Conservation (phyloP, 1,139 yeast genomes). For the Sugiyamaella novakii region DNA sequence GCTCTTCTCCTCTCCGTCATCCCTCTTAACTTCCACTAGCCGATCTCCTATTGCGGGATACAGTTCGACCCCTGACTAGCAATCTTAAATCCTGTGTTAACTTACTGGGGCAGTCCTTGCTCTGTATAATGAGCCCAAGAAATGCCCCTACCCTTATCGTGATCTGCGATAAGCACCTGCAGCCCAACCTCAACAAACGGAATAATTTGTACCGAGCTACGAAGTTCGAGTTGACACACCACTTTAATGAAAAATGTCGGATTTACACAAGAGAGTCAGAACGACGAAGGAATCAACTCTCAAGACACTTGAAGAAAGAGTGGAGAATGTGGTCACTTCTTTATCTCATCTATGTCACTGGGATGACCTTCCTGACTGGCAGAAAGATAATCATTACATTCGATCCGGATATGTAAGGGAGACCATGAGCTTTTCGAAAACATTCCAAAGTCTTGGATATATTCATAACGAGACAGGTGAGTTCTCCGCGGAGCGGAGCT, state of each 20-base stretch:
- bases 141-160: neutral
- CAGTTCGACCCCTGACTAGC: too few relatives aligned
- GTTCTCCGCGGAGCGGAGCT: neutral
- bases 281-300: neutral
- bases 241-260: slow-evolving; percentile 3
- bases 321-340: neutral
- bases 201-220: too few relatives aligned
- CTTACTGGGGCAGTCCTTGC: too few relatives aligned
- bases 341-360: slow-evolving; percentile 13
- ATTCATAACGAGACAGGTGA: slow-evolving; percentile 77
- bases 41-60: too few relatives aligned
- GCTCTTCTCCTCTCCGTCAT: too few relatives aligned
- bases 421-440: slow-evolving; percentile 55
- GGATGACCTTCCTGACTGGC: slow-evolving; percentile 76
- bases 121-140: too few relatives aligned
- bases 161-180: neutral
- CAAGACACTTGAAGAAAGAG: slow-evolving; percentile 4
- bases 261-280: neutral
- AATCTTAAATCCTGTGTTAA: too few relatives aligned
- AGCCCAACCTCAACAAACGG: neutral
- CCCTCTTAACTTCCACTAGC: too few relatives aligned
- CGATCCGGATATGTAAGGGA: slow-evolving; percentile 73
- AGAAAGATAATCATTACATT: slow-evolving; percentile 79
- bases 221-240: too few relatives aligned
- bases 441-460: slow-evolving; percentile 60